Percentiles rank a stretch among this genome's conserved stretches.
phyloP scores from a whole-genome alignment of 192 early-diverging fungal species.

The Gonapodya prolifera region DNA sequence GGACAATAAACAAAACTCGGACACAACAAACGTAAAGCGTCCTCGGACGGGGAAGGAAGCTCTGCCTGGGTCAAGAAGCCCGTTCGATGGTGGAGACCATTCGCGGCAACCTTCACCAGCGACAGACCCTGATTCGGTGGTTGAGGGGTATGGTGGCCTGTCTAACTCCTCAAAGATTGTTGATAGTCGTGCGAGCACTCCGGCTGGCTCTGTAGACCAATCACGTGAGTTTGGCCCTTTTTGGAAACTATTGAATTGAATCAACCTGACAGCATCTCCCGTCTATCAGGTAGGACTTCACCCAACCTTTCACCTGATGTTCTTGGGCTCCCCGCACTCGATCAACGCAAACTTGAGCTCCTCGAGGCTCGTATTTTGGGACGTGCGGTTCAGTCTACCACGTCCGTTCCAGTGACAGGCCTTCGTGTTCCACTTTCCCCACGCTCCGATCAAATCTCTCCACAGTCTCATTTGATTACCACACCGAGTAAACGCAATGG shows the following conservation, averaged over 20 bases:
- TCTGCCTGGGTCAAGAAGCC: not conserved
- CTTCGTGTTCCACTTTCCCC: not conserved
- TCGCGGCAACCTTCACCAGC: too few species aligned
- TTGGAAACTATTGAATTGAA: too few species aligned
- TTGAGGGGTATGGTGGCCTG: too few species aligned
- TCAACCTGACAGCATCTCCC: too few species aligned
- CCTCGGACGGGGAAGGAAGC: not conserved
- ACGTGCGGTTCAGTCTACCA: not conserved
- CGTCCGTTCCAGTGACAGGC: not conserved
- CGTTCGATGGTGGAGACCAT: not conserved
- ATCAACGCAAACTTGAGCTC: slow-evolving; percentile 3
- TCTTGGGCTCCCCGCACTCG: not conserved
- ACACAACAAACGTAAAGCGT: not conserved
- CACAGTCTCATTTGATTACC: not conserved
- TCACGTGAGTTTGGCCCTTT: too few species aligned
- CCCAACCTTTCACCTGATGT: not conserved
- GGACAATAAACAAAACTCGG: too few species aligned
- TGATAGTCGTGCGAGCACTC: too few species aligned
- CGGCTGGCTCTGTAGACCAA: too few species aligned
- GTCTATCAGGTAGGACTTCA: not conserved
- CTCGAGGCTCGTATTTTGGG: not conserved
- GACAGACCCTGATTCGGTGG: too few species aligned
- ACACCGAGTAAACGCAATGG: not conserved
- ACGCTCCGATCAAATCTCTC: not conserved
- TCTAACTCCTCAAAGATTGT: too few species aligned